These are phyloP conservation scores for Pseudogymnoascus verrucosus DNA, from an alignment of 2,329 filamentous ascomycete genomes.

Conservation along the genomic window DNA sequence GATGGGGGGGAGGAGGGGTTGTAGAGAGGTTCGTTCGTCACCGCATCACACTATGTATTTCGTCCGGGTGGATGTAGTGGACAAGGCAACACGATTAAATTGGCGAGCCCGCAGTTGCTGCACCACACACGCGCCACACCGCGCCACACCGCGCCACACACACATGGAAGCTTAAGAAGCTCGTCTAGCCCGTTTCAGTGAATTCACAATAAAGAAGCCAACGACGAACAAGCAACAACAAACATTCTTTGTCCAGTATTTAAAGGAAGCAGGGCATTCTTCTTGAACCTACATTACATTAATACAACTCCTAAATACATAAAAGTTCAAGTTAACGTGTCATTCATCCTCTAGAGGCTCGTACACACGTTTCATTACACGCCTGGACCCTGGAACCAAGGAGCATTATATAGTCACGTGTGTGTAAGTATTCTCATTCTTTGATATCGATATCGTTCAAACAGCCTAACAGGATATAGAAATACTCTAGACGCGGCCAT, in stretches of 20 bases:
- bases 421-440: background rate
- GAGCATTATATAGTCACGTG: background rate
- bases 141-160: conserved; percentile 14
- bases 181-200: background rate
- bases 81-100: conserved; percentile 14
- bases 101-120: conserved; percentile 11
- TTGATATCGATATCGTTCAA: background rate
- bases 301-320: background rate
- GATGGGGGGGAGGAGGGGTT: conserved; percentile 15
- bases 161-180: background rate
- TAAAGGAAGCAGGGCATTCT: background rate
- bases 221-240: background rate
- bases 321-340: background rate
- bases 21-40: conserved; percentile 10
- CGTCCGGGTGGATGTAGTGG: conserved; percentile 11
- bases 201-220: conserved; percentile 1
- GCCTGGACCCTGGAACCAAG: background rate
- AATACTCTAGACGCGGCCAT: background rate
- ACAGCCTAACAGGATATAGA: background rate
- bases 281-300: background rate
- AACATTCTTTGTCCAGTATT: background rate
- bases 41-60: conserved; percentile 11
- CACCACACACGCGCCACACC: conserved; percentile 23
- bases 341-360: background rate
- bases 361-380: background rate